phyloP scores from a whole-genome alignment of 2,329 filamentous ascomycete genomes.

The Penicillium sp. region DNA sequence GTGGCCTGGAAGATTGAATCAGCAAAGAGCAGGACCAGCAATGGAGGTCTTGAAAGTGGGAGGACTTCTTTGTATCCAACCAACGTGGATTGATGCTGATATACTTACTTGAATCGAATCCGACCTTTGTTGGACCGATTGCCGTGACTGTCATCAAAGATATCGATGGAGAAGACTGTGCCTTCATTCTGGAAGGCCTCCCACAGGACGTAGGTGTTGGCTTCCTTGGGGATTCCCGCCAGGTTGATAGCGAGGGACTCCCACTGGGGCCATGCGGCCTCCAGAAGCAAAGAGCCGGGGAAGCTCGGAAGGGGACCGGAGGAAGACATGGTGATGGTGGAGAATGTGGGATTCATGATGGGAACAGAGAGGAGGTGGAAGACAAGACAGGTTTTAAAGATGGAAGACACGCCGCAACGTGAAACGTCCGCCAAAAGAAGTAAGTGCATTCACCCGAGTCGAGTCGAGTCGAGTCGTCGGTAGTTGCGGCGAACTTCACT shows the following conservation, averaged over 20 bases:
- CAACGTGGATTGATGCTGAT: not conserved
- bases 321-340: too few species aligned
- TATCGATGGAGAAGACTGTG: conserved; percentile 55
- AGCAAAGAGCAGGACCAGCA: too few species aligned
- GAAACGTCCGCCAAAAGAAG: too few species aligned
- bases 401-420: too few species aligned
- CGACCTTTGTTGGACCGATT: conserved; percentile 43
- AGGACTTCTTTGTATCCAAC: not conserved
- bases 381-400: too few species aligned
- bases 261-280: not conserved
- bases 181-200: conserved; percentile 54
- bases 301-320: too few species aligned
- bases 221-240: conserved; percentile 39
- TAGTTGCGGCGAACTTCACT: too few species aligned
- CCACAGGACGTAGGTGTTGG: conserved; percentile 47
- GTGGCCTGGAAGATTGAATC: conserved; percentile 44
- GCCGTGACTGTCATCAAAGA: conserved; percentile 49
- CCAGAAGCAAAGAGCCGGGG: not conserved
- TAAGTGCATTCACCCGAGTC: too few species aligned
- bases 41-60: not conserved
- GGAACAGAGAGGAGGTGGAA: too few species aligned
- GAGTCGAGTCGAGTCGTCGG: too few species aligned
- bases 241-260: conserved; percentile 26
- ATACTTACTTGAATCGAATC: conserved; percentile 53
- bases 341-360: too few species aligned